phyloP scores from a whole-genome alignment of 495 filamentous ascomycete species.

The Parmelia sp. region DNA sequence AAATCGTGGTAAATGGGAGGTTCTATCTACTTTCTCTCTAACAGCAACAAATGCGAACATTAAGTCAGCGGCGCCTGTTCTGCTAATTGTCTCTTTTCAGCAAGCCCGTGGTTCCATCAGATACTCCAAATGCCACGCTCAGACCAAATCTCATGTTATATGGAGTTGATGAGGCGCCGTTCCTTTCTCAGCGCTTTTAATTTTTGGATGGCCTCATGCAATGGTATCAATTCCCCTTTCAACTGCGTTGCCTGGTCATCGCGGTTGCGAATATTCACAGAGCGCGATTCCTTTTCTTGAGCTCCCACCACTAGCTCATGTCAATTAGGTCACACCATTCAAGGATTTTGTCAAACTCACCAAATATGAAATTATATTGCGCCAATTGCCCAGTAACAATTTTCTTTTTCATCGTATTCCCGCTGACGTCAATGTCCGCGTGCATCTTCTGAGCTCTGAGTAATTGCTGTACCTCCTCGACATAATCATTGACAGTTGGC shows the following conservation, averaged over 20 bases:
- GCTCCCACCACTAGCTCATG: conserved; percentile 65
- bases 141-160: conserved; percentile 21
- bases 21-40: not conserved
- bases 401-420: conserved; percentile 96
- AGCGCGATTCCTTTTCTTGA: conserved; percentile 64
- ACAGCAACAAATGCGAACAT: not conserved
- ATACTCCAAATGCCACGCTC: not conserved
- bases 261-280: conserved; percentile 85
- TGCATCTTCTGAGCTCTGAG: conserved; percentile 54
- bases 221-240: conserved; percentile 59
- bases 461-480: conserved; percentile 65
- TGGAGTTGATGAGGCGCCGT: conserved; percentile 48
- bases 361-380: conserved; percentile 89
- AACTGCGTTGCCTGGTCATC: conserved; percentile 81
- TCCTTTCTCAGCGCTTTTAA: conserved; percentile 63
- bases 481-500: conserved; percentile 76
- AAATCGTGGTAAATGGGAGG: not conserved
- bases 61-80: not conserved
- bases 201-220: conserved; percentile 74
- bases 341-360: conserved; percentile 37
- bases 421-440: conserved; percentile 79
- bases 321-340: conserved; percentile 3
- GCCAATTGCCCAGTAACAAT: conserved; percentile 79
- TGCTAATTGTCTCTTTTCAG: not conserved
- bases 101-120: not conserved